A percentile compares a stretch with the other conserved stretches of the same genome.
These are phyloP conservation scores for Wallacemonas sp. DNA, from an alignment of 208 protist genomes.

Conservation along the genomic window DNA sequence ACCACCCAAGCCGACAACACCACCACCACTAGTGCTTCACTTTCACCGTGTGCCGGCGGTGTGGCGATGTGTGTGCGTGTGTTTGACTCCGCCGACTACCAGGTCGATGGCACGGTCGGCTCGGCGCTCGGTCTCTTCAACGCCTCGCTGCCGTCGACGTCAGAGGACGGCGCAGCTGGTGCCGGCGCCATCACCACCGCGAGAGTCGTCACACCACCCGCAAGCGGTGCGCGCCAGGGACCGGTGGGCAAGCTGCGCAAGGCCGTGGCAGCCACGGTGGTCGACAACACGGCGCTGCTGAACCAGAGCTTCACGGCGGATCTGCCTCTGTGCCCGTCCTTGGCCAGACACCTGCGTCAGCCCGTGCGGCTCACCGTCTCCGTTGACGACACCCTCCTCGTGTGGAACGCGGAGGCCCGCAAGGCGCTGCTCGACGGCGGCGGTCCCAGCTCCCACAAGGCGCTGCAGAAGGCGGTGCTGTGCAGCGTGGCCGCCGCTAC, in stretches of 20 bases:
- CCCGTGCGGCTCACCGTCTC: constrained; percentile 14
- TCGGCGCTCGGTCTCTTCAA: neutral
- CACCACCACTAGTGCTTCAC: too few relatives aligned
- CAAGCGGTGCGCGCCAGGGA: neutral
- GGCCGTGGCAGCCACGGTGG: constrained; percentile 8
- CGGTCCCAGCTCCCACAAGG: neutral
- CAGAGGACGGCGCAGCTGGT: neutral
- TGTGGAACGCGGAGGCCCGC: constrained; percentile 1
- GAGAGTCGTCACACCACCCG: too few relatives aligned
- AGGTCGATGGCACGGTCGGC: neutral
- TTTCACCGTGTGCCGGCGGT: too few relatives aligned
- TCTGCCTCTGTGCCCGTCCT: neutral
- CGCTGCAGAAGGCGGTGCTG: constrained; percentile 11
- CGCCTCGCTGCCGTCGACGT: constrained; percentile 1
- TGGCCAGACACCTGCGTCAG: constrained; percentile 10
- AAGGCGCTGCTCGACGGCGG: constrained; percentile 14
- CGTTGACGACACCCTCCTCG: constrained; percentile 9
- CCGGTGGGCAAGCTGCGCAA: constrained; percentile 15
- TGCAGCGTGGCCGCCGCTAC: neutral
- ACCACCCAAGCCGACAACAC: too few relatives aligned
- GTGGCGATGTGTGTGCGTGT: neutral
- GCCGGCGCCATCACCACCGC: neutral
- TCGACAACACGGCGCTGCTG: neutral
- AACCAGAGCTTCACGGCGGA: constrained; percentile 6
- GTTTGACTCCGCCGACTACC: constrained; percentile 11